phyloP scores from a whole-genome alignment of 345 rosid genomes.

The Anacardium occidentale region DNA sequence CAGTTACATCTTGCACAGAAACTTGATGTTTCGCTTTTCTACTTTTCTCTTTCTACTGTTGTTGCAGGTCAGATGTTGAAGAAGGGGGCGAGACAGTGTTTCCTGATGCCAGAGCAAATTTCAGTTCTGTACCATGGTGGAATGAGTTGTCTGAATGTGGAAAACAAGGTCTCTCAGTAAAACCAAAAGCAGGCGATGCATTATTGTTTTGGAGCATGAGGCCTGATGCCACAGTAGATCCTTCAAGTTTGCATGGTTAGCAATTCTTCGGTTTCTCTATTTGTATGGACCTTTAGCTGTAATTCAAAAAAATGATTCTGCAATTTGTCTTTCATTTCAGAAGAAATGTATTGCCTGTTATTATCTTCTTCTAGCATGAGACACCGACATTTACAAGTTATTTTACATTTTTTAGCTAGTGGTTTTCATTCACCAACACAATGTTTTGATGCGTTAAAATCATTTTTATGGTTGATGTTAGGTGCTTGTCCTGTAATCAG shows the following conservation, averaged over 20 bases:
- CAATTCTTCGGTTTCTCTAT: background rate
- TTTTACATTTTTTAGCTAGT: background rate
- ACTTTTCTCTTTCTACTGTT: constrained; percentile 10
- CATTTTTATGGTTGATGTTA: constrained; percentile 23
- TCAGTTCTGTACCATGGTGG: constrained; percentile 70
- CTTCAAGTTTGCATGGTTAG: constrained; percentile 87
- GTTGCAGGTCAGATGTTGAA: constrained; percentile 85
- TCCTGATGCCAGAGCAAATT: constrained; percentile 63
- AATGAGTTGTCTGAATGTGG: constrained; percentile 85
- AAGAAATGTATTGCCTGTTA: background rate
- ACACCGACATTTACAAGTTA: background rate
- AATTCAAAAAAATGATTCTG: constrained; percentile 10
- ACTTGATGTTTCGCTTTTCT: constrained; percentile 5
- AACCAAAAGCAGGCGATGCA: constrained; percentile 87
- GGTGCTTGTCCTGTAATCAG: constrained; percentile 90
- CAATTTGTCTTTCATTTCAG: constrained; percentile 12
- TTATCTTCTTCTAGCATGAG: background rate
- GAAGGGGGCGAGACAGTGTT: constrained; percentile 98
- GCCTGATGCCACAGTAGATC: constrained; percentile 82
- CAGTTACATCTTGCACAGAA: background rate
- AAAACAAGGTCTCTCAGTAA: constrained; percentile 66
- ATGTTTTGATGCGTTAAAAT: background rate
- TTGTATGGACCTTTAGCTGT: constrained; percentile 9
- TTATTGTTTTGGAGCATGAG: constrained; percentile 91
- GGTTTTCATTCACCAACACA: background rate